Conservation (phyloP, 768 basidiomycete species). For the Suillus ampliporus region DNA sequence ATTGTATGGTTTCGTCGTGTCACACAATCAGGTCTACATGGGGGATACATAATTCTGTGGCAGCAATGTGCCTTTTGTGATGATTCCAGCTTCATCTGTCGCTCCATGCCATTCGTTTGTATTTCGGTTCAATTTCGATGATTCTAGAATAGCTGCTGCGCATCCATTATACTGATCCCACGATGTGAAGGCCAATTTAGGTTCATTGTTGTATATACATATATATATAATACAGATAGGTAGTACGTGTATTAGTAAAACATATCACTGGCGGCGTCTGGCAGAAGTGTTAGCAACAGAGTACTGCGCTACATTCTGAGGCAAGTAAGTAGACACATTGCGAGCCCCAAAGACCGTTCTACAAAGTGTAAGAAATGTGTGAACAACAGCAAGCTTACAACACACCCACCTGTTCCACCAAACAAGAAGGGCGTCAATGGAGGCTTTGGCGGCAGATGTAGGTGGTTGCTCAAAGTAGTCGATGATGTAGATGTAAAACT, state of each 20-base stretch:
- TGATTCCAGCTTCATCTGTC: too few relatives aligned
- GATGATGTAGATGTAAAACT: slow-evolving; percentile 20
- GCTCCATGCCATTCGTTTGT: too few relatives aligned
- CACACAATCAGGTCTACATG: too few relatives aligned
- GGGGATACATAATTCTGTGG: too few relatives aligned
- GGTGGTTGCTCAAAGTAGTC: slow-evolving; percentile 15
- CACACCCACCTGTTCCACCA: slow-evolving; percentile 18
- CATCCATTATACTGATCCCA: too few relatives aligned
- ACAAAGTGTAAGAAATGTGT: not conserved
- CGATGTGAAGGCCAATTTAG: too few relatives aligned
- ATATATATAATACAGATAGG: not conserved
- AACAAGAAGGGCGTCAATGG: slow-evolving; percentile 9
- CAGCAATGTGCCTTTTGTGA: too few relatives aligned
- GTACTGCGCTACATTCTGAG: not conserved
- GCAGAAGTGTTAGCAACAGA: slow-evolving; percentile 7
- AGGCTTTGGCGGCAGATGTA: not conserved
- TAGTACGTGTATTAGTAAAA: not conserved
- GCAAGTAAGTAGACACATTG: not conserved
- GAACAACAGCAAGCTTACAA: not conserved
- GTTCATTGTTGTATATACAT: too few relatives aligned
- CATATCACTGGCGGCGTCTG: not conserved
- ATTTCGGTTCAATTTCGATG: too few relatives aligned
- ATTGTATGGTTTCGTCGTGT: too few relatives aligned
- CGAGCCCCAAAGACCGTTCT: not conserved
- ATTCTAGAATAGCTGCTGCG: too few relatives aligned